Evolutionary conservation across 345 rosid genomes (phyloP), one percentile per base, ranked within the genome.

Genomic region (Physaria fendleri): DNA sequence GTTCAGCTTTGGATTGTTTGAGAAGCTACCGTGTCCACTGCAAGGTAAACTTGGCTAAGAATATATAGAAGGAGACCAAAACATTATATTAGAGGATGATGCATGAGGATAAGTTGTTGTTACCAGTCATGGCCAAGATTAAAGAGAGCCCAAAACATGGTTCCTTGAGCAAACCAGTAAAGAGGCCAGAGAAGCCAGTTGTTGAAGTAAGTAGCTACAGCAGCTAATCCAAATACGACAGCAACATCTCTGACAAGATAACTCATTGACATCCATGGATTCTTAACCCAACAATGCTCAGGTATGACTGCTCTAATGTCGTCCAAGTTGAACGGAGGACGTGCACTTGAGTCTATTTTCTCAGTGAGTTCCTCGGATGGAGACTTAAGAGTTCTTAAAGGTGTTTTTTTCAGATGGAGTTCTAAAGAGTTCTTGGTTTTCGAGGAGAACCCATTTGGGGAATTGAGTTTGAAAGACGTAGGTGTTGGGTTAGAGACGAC

Each of bases 1-100:
- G 47, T 89, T 89, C 46, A 89, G 64, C 51, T 69, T 80, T 6
- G 71, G 72, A 72, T 76, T 77, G 52, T 73, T 81, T 4, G 95
- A 86, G 71, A 89, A 89, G 71, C 97, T 89, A 8, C 97, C 95
- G 52, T 86, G 97, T 25, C 96, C 96, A 53, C 96, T 88, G 79
- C 60, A 69, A 16, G 14, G 9, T 16, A 32, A 59, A 17, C 40
- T n/a, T n/a, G n/a, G n/a, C n/a, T n/a, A n/a, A n/a, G n/a, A 67
- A 49, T 16, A 58, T 2, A 13, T n/a, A n/a, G n/a, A 54, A n/a
- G 11, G 12, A 52, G 8, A 53, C 16, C 44, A 22, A 53, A 53
- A 53, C 41, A 51, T 37, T 9, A n/a, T 17, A 50, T 16, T 38
- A 49, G 38, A 34, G 6, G 38, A 11, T n/a, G n/a, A n/a, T n/a